These are phyloP conservation scores for Rhizophlyctis rosea DNA, from an alignment of 192 early-diverging fungal genomes.

Conservation along the genomic window DNA sequence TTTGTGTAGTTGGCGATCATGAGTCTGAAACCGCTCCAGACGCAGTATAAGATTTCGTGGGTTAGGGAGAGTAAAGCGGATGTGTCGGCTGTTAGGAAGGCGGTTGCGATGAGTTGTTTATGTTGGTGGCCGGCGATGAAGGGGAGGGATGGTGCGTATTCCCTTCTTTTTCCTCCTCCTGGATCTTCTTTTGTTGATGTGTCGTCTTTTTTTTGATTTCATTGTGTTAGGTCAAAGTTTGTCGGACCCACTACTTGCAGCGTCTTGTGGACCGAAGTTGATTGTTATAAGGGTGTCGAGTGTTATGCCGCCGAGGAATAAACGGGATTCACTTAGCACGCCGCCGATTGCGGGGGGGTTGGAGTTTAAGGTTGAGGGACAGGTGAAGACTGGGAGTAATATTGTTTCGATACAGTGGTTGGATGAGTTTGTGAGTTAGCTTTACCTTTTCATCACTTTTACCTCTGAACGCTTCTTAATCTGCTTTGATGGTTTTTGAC, in stretches of 20 bases:
- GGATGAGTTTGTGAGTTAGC: constrained; percentile 26
- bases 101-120: constrained; percentile 2
- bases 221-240: neutral
- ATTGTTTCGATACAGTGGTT: constrained; percentile 43
- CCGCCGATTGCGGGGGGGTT: neutral
- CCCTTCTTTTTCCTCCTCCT: too few relatives aligned
- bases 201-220: neutral
- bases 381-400: constrained; percentile 19
- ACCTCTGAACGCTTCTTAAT: neutral
- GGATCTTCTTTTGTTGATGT: too few relatives aligned
- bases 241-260: constrained; percentile 26
- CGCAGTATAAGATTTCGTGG: constrained; percentile 27
- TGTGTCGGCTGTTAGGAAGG: neutral
- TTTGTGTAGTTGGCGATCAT: constrained; percentile 28
- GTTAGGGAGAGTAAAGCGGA: neutral
- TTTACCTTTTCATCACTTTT: neutral
- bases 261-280: constrained; percentile 24
- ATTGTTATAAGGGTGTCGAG: constrained; percentile 12
- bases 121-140: constrained; percentile 19
- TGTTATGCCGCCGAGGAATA: neutral
- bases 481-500: too few relatives aligned
- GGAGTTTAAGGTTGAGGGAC: constrained; percentile 10
- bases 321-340: neutral
- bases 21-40: constrained; percentile 36
- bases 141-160: constrained; percentile 8